phyloP scores from a whole-genome alignment of 257 asterid species.

The Solanum tacnaense region DNA sequence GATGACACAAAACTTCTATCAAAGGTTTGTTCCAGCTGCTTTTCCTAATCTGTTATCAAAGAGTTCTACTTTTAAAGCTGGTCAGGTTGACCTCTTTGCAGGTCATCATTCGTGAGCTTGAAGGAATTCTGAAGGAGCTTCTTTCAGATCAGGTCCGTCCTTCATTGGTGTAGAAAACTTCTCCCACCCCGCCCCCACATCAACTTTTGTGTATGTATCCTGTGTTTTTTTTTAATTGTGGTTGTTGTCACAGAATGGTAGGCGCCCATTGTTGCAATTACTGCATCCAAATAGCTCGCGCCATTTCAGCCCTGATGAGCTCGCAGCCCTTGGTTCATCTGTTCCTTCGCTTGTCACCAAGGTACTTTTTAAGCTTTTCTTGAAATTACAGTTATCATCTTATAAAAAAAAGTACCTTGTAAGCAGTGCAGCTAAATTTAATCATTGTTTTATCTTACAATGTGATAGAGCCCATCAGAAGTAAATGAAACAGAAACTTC shows the following conservation, averaged over 20 bases:
- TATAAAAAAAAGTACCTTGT: background rate
- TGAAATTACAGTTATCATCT: background rate
- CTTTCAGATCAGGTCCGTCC: slow-evolving; percentile 67
- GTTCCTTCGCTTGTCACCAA: slow-evolving; percentile 52
- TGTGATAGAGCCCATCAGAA: slow-evolving; percentile 26
- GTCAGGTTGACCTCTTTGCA: slow-evolving; percentile 10
- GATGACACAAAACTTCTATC: slow-evolving; percentile 92
- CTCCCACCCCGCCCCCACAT: too few relatives aligned
- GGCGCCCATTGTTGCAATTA: slow-evolving; percentile 74
- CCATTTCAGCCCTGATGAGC: slow-evolving; percentile 63
- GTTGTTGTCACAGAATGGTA: slow-evolving; percentile 39
- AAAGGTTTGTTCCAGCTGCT: slow-evolving; percentile 43
- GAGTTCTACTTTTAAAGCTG: background rate
- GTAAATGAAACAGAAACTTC: slow-evolving; percentile 3
- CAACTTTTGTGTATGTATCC: background rate
- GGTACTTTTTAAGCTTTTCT: slow-evolving; percentile 19
- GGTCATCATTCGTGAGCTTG: slow-evolving; percentile 69
- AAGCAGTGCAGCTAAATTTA: background rate
- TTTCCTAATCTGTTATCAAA: background rate
- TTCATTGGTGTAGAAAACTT: background rate
- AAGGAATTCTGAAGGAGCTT: slow-evolving; percentile 46
- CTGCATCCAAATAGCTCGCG: slow-evolving; percentile 77
- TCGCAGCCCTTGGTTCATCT: slow-evolving; percentile 39
- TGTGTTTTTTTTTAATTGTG: background rate
- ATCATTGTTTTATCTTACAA: background rate